phyloP scores from a whole-genome alignment of 352 stramenopile species.

The Phytophthora tentaculata region DNA sequence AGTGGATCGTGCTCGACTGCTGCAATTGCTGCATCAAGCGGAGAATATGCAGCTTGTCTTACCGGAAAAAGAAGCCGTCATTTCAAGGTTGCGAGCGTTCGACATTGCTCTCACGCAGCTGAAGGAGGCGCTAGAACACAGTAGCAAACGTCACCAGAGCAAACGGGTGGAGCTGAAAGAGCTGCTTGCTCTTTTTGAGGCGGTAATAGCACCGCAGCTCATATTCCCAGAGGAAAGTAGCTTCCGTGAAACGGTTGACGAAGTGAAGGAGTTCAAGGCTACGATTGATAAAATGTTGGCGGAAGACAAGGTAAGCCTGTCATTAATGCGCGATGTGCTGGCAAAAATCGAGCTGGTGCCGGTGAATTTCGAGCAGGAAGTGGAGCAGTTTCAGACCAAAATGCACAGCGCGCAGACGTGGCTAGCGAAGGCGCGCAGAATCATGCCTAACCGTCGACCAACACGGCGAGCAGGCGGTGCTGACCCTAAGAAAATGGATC shows the following conservation, averaged over 20 bases:
- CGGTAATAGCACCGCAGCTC: slow-evolving; percentile 51
- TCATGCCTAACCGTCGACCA: slow-evolving; percentile 78
- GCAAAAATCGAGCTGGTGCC: slow-evolving; percentile 86
- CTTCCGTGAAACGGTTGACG: slow-evolving; percentile 57
- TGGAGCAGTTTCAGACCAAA: slow-evolving; percentile 84
- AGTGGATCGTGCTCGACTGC: slow-evolving; percentile 56
- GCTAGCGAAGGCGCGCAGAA: slow-evolving; percentile 88
- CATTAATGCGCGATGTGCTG: slow-evolving; percentile 80
- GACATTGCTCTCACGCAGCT: slow-evolving; percentile 62
- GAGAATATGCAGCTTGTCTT: slow-evolving; percentile 65
- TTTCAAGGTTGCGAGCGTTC: slow-evolving; percentile 55
- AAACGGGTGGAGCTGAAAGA: slow-evolving; percentile 66
- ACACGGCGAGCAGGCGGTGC: slow-evolving; percentile 56
- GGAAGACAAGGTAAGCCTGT: slow-evolving; percentile 86
- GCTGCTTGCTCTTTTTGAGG: slow-evolving; percentile 57
- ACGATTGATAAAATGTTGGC: slow-evolving; percentile 73
- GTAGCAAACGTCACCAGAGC: slow-evolving; percentile 65
- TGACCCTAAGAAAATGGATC: slow-evolving; percentile 83
- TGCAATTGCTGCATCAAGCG: slow-evolving; percentile 59
- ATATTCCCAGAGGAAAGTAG: slow-evolving; percentile 65
- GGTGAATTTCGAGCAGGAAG: slow-evolving; percentile 83
- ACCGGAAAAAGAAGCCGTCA: slow-evolving; percentile 43
- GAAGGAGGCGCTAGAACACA: slow-evolving; percentile 72
- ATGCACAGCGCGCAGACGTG: slow-evolving; percentile 87
- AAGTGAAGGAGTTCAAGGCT: slow-evolving; percentile 63